phyloP scores from a whole-genome alignment of 2,329 filamentous ascomycete genomes.

The Diaporthe ilicicola region DNA sequence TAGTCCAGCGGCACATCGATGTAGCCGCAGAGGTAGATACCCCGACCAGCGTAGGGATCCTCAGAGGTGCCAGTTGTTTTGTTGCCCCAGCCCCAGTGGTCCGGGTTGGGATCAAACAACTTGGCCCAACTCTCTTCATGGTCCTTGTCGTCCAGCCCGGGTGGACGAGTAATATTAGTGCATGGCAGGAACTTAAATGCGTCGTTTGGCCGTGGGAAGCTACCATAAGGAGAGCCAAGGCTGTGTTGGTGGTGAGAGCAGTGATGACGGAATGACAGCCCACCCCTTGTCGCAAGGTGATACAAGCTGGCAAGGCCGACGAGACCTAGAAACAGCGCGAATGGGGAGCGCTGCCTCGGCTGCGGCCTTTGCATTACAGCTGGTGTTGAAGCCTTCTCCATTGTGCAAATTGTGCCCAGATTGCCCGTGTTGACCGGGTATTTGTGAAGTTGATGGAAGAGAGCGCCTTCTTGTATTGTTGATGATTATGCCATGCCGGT shows the following conservation, averaged over 20 bases:
- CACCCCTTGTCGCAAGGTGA: not conserved
- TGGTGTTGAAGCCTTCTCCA: not conserved
- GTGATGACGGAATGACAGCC: not conserved
- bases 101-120: slow-evolving; percentile 53
- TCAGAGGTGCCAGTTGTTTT: slow-evolving; percentile 25
- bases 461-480: not conserved
- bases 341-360: not conserved
- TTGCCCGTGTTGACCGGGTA: not conserved
- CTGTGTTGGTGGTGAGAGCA: slow-evolving; percentile 3
- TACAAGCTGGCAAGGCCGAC: slow-evolving; percentile 20
- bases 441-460: not conserved
- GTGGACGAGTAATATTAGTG: slow-evolving; percentile 50
- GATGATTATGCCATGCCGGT: slow-evolving; percentile 6
- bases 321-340: slow-evolving; percentile 9
- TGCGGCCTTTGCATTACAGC: not conserved
- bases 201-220: slow-evolving; percentile 52
- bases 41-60: slow-evolving; percentile 48
- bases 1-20: slow-evolving; percentile 59
- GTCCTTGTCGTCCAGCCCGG: slow-evolving; percentile 49
- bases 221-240: slow-evolving; percentile 40
- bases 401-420: not conserved
- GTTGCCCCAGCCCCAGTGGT: slow-evolving; percentile 57
- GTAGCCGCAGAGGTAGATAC: slow-evolving; percentile 58
- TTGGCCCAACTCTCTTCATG: slow-evolving; percentile 49
- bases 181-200: slow-evolving; percentile 58